Percentiles rank a stretch among this genome's conserved stretches.
Conservation (phyloP, 164 flowering plant species). For the Umbellularia californica region DNA sequence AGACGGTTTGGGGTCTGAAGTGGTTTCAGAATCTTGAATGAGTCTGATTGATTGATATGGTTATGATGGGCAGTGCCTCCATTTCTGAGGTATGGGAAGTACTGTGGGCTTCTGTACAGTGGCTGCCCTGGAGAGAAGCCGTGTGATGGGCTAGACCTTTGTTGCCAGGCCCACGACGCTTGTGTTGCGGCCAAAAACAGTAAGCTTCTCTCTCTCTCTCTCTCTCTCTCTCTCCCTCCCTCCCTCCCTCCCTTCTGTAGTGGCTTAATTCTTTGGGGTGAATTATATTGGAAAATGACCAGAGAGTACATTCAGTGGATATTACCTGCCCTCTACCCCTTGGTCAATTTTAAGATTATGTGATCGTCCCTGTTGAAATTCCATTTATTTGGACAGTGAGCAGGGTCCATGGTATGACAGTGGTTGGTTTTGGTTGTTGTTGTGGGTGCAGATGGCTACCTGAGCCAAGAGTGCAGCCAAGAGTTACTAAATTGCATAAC, state of each 20-base stretch:
- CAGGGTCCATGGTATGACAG: no score
- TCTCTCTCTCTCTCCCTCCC: neutral
- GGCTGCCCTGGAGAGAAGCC: conserved; percentile 96
- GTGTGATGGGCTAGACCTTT: conserved; percentile 86
- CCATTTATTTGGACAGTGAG: neutral
- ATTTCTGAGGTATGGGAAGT: conserved; percentile 93
- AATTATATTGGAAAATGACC: no score
- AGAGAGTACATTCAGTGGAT: neutral
- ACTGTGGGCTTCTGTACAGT: conserved; percentile 84
- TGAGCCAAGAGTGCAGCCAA: conserved; percentile 72
- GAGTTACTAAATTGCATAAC: conserved; percentile 53
- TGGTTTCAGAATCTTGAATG: no score
- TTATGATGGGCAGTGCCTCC: conserved; percentile 58
- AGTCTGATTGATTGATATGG: no score
- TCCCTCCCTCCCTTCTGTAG: neutral
- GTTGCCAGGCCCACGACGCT: conserved; percentile 83
- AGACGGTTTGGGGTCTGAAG: neutral
- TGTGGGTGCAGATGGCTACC: conserved; percentile 55
- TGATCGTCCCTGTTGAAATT: neutral
- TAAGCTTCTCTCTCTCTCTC: conserved; percentile 22
- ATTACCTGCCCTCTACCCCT: neutral
- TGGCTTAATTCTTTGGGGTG: neutral
- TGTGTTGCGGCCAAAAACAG: conserved; percentile 69
- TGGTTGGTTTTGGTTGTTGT: neutral
- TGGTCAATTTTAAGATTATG: neutral